A percentile compares a stretch with the other conserved stretches of the same genome.
Evolutionary conservation across 169 alveolate genomes (phyloP).

Genomic region (Besnoitia besnoiti): DNA sequence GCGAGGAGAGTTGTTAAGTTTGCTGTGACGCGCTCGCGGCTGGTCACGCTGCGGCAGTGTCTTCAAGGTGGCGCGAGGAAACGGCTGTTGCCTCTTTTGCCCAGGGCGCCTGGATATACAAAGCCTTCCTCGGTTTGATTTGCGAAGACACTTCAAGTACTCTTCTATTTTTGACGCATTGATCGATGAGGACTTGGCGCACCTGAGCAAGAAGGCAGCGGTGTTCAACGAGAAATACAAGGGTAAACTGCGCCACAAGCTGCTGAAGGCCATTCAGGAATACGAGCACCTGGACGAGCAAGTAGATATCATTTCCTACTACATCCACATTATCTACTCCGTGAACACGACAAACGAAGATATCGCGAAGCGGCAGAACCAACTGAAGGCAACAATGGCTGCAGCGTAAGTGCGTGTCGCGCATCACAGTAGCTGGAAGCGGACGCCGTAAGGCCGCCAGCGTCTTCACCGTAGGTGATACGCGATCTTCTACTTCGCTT

Average conservation of each 20-base stretch:
- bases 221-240: background rate
- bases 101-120: background rate
- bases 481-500: too few relatives aligned
- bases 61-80: too few relatives aligned
- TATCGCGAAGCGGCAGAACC: background rate
- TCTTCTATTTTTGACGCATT: background rate
- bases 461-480: too few relatives aligned
- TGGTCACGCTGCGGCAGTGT: too few relatives aligned
- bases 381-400: background rate
- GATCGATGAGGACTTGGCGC: slow-evolving; percentile 2
- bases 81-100: too few relatives aligned
- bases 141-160: background rate
- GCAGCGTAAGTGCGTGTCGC: background rate
- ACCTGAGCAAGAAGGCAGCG: background rate
- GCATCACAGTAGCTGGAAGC: background rate
- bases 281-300: background rate
- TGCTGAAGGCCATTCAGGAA: background rate
- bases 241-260: background rate
- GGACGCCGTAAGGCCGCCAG: background rate
- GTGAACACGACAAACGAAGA: background rate
- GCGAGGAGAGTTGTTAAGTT: too few relatives aligned
- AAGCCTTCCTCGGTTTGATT: background rate
- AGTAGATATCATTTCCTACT: background rate
- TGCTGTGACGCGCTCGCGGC: too few relatives aligned
- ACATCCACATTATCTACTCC: background rate